Evolutionary conservation across 495 filamentous ascomycete genomes (phyloP).

Genomic region (Tuber borchii): DNA sequence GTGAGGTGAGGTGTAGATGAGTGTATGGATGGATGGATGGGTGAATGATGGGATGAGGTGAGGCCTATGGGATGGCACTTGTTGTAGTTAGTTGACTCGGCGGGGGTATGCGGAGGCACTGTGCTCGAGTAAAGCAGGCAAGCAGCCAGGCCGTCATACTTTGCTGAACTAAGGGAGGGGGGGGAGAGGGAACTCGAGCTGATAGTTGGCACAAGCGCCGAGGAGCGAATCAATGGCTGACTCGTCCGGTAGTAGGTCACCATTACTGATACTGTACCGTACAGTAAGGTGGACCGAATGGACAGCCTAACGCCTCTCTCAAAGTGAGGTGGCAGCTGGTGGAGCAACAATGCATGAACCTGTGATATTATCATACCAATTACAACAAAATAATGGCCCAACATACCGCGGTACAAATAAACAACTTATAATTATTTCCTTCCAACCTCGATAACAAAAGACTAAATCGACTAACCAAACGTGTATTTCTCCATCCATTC

Average conservation of each 20-base stretch:
- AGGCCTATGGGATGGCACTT: neutral
- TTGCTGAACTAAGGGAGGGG: neutral
- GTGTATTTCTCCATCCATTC: conserved; percentile 2
- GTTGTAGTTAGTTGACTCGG: neutral
- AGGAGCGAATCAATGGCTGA: neutral
- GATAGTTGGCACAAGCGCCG: neutral
- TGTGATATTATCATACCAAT: neutral
- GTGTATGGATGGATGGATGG: neutral
- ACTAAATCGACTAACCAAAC: neutral
- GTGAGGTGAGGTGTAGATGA: neutral
- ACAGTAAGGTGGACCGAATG: neutral
- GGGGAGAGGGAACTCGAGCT: neutral
- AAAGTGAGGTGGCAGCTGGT: neutral
- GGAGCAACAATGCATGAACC: neutral
- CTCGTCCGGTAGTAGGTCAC: neutral
- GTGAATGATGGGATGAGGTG: neutral
- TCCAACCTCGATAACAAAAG: neutral
- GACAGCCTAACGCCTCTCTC: neutral
- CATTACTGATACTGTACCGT: neutral
- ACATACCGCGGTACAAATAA: conserved; percentile 2
- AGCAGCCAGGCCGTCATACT: neutral
- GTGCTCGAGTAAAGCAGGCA: neutral
- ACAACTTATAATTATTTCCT: neutral
- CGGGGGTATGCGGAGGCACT: neutral
- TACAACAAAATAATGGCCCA: neutral